A percentile compares a stretch with the other conserved stretches of the same genome.
These are phyloP conservation scores for Aspergillus nidulans DNA, from an alignment of 495 filamentous ascomycete genomes.

Conservation along the genomic window DNA sequence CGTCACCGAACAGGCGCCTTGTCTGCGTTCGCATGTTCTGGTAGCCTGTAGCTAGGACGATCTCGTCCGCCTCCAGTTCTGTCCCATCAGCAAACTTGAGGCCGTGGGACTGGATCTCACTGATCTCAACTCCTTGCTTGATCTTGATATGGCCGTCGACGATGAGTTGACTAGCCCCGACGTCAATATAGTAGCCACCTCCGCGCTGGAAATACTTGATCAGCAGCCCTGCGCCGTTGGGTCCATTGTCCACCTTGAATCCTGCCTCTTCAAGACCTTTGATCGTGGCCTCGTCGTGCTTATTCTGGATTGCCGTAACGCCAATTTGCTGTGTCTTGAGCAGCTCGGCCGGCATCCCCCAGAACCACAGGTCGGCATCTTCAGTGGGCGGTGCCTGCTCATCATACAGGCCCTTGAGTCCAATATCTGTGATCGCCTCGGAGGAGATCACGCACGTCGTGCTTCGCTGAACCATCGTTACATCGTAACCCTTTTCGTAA, in stretches of 20 bases:
- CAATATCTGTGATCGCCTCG: background rate
- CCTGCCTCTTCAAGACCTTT: background rate
- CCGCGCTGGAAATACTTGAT: background rate
- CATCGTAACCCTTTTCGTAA: no score
- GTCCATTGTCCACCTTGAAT: background rate
- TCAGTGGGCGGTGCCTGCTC: background rate
- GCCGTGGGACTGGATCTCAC: background rate
- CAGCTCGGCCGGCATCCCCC: background rate
- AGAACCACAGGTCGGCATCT: background rate
- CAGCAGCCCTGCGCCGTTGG: background rate
- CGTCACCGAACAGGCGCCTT: slow-evolving; percentile 62
- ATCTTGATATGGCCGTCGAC: background rate
- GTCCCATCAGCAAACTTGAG: background rate
- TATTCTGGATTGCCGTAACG: background rate
- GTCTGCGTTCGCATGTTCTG: slow-evolving; percentile 65
- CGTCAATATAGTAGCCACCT: background rate
- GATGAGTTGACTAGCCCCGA: background rate
- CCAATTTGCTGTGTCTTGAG: background rate
- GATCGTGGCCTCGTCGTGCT: background rate
- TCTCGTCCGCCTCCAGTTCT: background rate
- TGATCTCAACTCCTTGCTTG: background rate
- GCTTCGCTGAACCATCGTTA: no score
- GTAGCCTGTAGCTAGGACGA: slow-evolving; percentile 35
- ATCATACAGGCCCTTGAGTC: background rate
- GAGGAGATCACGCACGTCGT: slow-evolving; percentile 15